Evolutionary conservation across 2,329 filamentous ascomycete genomes (phyloP).

Genomic region (Ophiostoma sp.): DNA sequence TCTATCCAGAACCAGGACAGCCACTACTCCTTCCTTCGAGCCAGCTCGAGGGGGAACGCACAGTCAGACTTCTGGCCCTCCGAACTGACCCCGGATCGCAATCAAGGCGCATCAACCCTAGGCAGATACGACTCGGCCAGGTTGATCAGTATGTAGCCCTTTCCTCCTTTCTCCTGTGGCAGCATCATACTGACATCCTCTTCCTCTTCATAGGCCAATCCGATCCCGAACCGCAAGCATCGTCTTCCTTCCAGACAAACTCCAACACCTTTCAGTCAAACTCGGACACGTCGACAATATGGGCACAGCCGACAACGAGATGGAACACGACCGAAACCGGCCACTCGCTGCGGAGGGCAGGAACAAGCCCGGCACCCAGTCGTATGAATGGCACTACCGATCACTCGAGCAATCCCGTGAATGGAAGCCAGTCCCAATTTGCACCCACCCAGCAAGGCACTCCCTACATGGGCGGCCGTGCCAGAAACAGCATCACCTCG

Average conservation of each 20-base stretch:
- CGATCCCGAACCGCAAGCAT: background rate
- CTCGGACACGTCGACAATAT: conserved; percentile 10
- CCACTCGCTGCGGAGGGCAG: conserved; percentile 4
- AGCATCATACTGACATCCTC: background rate
- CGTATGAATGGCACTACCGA: background rate
- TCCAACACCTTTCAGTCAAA: background rate
- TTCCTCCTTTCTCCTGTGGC: background rate
- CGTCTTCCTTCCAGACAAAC: background rate
- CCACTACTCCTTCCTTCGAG: background rate
- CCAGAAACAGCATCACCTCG: conserved; percentile 10
- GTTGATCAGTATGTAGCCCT: background rate
- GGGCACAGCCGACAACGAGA: background rate
- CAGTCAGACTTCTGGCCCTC: no score
- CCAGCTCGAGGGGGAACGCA: background rate
- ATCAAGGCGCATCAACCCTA: background rate
- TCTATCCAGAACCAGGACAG: background rate
- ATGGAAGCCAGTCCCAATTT: background rate
- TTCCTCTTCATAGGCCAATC: background rate
- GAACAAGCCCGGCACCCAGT: conserved; percentile 6
- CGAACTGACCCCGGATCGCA: background rate
- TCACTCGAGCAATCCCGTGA: background rate
- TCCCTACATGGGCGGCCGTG: background rate
- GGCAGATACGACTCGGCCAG: background rate
- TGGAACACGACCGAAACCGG: conserved; percentile 11
- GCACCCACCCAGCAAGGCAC: background rate